Conservation (phyloP, 2,329 filamentous ascomycete species). For the Monilinia vaccinii-corymbosi region DNA sequence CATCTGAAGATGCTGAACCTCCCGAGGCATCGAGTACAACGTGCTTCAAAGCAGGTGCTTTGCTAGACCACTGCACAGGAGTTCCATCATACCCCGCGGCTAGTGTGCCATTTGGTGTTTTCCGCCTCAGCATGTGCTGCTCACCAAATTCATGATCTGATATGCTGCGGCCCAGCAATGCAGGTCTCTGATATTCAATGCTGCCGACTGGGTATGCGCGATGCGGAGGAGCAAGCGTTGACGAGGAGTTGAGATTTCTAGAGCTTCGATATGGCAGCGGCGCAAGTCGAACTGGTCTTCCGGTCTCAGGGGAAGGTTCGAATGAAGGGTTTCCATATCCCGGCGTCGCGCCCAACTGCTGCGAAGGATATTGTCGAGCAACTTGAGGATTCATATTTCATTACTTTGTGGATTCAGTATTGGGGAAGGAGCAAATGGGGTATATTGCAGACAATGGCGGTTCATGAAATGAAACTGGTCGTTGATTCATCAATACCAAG, state of each 20-base stretch:
- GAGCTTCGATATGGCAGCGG: slow-evolving; percentile 25
- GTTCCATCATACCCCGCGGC: slow-evolving; percentile 87
- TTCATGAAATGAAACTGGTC: slow-evolving; percentile 14
- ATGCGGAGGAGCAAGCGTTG: slow-evolving; percentile 17
- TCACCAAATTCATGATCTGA: slow-evolving; percentile 37
- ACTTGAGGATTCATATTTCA: slow-evolving; percentile 40
- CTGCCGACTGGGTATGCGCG: slow-evolving; percentile 25
- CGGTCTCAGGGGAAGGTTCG: slow-evolving; percentile 16
- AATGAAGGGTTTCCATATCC: slow-evolving; percentile 24
- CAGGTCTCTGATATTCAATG: slow-evolving; percentile 14
- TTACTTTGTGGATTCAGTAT: slow-evolving; percentile 13
- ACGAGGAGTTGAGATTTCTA: slow-evolving; percentile 19
- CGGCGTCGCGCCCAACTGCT: slow-evolving; percentile 22
- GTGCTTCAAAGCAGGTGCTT: slow-evolving; percentile 73
- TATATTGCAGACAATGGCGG: slow-evolving; percentile 12
- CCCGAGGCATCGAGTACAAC: slow-evolving; percentile 57
- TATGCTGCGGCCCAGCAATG: slow-evolving; percentile 8
- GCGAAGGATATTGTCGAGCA: slow-evolving; percentile 33
- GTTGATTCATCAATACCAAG: slow-evolving; percentile 20
- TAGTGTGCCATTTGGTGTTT: slow-evolving; percentile 90
- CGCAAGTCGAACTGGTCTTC: slow-evolving; percentile 18
- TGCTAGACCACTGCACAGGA: slow-evolving; percentile 60
- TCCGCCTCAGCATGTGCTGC: slow-evolving; percentile 68
- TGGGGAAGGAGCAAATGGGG: slow-evolving; percentile 12
- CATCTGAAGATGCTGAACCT: slow-evolving; percentile 11